Evolutionary conservation across 768 basidiomycete genomes (phyloP).

Genomic region (Strobilomyces echinocephalus): DNA sequence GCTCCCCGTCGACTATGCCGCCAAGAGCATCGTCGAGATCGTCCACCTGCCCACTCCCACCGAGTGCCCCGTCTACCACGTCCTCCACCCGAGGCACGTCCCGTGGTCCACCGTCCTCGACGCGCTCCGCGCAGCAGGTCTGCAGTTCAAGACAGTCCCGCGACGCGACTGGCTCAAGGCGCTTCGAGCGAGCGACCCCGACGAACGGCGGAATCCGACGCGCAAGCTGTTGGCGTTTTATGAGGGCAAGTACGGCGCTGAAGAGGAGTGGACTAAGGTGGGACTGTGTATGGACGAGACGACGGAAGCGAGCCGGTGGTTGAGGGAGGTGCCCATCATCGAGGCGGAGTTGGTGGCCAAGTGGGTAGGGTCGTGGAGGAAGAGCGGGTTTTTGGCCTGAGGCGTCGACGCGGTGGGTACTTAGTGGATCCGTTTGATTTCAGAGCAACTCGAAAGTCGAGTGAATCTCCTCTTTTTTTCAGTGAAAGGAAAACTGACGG

Average conservation of each 20-base stretch:
- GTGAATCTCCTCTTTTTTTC: too few relatives aligned
- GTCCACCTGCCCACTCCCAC: constrained; percentile 13
- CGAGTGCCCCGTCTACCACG: constrained; percentile 20
- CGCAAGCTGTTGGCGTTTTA: constrained; percentile 24
- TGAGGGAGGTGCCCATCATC: constrained; percentile 13
- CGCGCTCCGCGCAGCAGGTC: constrained; percentile 33
- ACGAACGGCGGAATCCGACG: constrained; percentile 23
- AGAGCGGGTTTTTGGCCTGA: constrained; percentile 35
- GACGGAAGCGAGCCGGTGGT: constrained; percentile 11
- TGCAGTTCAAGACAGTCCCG: constrained; percentile 25
- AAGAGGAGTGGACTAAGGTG: constrained; percentile 4
- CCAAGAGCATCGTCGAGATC: constrained; percentile 43
- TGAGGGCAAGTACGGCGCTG: constrained; percentile 22
- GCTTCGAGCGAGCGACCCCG: constrained; percentile 19
- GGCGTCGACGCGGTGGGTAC: too few relatives aligned
- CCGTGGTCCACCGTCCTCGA: constrained; percentile 39
- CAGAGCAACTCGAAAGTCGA: too few relatives aligned
- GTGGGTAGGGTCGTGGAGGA: constrained; percentile 41
- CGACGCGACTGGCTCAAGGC: constrained; percentile 22
- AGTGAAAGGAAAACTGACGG: too few relatives aligned
- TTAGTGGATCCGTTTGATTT: too few relatives aligned
- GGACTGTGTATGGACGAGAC: constrained; percentile 10
- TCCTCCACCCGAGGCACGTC: constrained; percentile 14
- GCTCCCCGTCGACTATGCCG: constrained; percentile 53
- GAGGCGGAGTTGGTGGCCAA: constrained; percentile 33